These are phyloP conservation scores for Chloris gayana DNA, from an alignment of 176 grass and related monocot genomes.

Conservation along the genomic window DNA sequence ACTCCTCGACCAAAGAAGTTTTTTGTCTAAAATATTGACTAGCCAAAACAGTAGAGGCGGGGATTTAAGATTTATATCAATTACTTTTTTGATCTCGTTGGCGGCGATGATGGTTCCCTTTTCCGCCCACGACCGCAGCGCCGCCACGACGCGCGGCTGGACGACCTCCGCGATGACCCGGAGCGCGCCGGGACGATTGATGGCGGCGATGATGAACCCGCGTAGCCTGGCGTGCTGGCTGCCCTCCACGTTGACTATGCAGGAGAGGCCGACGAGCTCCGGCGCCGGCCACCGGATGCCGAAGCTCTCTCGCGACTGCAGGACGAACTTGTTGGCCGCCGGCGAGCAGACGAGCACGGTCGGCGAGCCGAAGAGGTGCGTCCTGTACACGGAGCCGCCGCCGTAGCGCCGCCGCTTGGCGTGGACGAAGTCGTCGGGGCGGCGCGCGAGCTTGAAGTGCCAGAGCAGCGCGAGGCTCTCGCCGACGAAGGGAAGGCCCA, in stretches of 20 bases:
- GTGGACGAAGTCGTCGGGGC: conserved; percentile 26
- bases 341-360: conserved; percentile 38
- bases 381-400: conserved; percentile 24
- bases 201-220: background rate
- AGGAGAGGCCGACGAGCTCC: conserved; percentile 32
- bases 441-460: conserved; percentile 41
- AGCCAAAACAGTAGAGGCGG: no score
- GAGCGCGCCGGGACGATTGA: conserved; percentile 33
- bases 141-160: conserved; percentile 40
- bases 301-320: conserved; percentile 35
- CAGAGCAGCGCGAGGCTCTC: conserved; percentile 40
- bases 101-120: conserved; percentile 36
- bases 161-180: conserved; percentile 23
- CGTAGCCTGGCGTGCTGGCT: conserved; percentile 21
- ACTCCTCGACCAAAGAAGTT: no score
- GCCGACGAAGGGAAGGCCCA: conserved; percentile 49
- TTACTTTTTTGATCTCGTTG: conserved; percentile 38
- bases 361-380: conserved; percentile 40
- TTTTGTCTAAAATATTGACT: no score
- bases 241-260: conserved; percentile 20
- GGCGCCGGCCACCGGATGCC: conserved; percentile 27
- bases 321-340: conserved; percentile 49
- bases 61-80: no score
- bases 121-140: conserved; percentile 30
- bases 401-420: conserved; percentile 12